These are phyloP conservation scores for Colletotrichum tofieldiae DNA, from an alignment of 2,329 filamentous ascomycete species.

Conservation along the genomic window DNA sequence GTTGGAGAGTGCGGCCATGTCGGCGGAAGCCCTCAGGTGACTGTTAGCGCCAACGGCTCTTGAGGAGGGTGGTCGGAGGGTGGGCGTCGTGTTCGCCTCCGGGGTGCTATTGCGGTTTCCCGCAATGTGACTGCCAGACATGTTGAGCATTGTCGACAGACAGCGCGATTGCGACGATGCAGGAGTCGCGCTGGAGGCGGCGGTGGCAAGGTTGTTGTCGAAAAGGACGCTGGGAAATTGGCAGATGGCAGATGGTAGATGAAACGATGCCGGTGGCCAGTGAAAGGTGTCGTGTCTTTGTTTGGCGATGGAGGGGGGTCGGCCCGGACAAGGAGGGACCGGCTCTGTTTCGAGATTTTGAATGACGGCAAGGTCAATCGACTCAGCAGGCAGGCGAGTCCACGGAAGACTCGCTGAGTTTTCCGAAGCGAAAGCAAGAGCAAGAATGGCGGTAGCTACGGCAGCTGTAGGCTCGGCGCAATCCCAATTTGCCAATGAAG, in stretches of 20 bases:
- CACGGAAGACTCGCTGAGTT: not conserved
- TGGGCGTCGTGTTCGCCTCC: constrained; percentile 85
- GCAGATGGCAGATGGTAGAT: constrained; percentile 28
- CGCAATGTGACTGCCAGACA: constrained; percentile 79
- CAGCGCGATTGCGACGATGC: constrained; percentile 37
- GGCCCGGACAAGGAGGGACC: constrained; percentile 41
- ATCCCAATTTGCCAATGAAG: not conserved
- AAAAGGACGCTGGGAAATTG: constrained; percentile 24
- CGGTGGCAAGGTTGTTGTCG: constrained; percentile 27
- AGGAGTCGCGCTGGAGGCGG: constrained; percentile 22
- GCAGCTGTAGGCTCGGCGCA: constrained; percentile 4
- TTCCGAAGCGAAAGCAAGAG: not conserved
- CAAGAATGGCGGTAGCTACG: not conserved
- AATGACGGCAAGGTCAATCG: constrained; percentile 28
- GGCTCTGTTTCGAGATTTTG: constrained; percentile 41
- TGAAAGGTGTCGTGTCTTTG: constrained; percentile 42
- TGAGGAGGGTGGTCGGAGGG: constrained; percentile 86
- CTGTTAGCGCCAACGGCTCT: constrained; percentile 84
- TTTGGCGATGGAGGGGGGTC: constrained; percentile 35
- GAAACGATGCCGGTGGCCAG: constrained; percentile 40
- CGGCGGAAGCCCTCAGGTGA: constrained; percentile 93
- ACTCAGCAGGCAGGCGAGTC: constrained; percentile 14
- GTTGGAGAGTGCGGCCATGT: constrained; percentile 87
- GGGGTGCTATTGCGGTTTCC: constrained; percentile 98
- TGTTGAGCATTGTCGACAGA: constrained; percentile 65